Conservation (phyloP, 2,329 filamentous ascomycete species). For the Diaporthe eres region DNA sequence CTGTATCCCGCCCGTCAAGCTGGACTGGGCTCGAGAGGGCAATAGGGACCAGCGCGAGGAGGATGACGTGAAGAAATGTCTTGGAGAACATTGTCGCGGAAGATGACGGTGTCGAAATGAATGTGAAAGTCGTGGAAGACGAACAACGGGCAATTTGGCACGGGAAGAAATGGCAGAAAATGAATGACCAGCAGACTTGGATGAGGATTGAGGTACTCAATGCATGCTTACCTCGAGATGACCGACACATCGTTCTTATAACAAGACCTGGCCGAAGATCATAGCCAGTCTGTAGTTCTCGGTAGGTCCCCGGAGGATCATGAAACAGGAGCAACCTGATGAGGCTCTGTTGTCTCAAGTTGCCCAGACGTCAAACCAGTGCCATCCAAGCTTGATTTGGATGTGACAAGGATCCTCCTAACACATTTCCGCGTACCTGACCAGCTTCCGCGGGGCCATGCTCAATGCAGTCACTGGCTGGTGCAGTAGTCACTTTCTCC, state of each 20-base stretch:
- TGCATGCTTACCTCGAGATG: too few species aligned
- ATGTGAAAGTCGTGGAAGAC: not conserved
- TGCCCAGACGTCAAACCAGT: constrained; percentile 26
- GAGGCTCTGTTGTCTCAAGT: constrained; percentile 39
- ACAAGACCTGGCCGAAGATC: not conserved
- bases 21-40: constrained; percentile 28
- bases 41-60: not conserved
- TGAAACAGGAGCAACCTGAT: constrained; percentile 22
- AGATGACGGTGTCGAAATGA: not conserved
- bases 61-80: not conserved
- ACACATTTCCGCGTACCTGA: not conserved
- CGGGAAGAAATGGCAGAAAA: not conserved
- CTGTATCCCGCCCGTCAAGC: constrained; percentile 12
- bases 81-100: constrained; percentile 5
- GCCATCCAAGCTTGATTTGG: constrained; percentile 6
- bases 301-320: constrained; percentile 1
- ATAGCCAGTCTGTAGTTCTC: not conserved
- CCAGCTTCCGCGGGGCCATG: not conserved
- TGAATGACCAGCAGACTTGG: not conserved
- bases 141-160: not conserved
- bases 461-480: not conserved
- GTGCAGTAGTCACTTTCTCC: not conserved
- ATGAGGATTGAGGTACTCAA: not conserved
- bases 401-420: constrained; percentile 1
- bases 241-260: not conserved